Base-by-base conservation (phyloP, 148 eudicot species). In the Polygonum aviculare region DNA sequence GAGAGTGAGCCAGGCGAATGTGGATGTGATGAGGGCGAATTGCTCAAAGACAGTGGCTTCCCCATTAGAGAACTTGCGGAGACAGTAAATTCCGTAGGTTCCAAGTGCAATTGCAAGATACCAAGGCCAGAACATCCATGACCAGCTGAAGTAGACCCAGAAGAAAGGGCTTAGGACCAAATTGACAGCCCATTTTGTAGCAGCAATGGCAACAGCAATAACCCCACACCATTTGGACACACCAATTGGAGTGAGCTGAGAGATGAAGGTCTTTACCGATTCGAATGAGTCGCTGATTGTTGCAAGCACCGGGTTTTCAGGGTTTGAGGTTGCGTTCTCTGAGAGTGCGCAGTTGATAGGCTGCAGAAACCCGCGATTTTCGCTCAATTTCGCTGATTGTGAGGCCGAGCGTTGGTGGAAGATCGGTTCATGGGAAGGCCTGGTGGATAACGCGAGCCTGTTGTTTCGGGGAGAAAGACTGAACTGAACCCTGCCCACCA, bases 121-220 rank as follows among this genome's bases (percentile, higher is more conserved):
- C 98, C 98, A 94, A 6, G 98, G 98, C 98, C 98, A 94, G 77
- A 90, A 91, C 63, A 94, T n/a, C 98, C 98, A 94, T 31, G 90
- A 79, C 91, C 90, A 90, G 78, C 98, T 94, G 76, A 90, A 90
- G 59, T 94, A 94, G 91, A 86, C 88, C 98, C 98, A 94, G 45
- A 90, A 80, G 74, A 91, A 94, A 0, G 98, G 98, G 69, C 79
- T 94, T 10, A 90, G 76, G 26, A 85, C 62, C 52, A 80, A 19
- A 84, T 80, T 83, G 47, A 81, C 76, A 12, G 60, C 41, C 93
- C 90, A 84, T 84, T 90, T 94, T 47, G 65, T 48, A 31, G 77
- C 86, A 9, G 84, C 88, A 78, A 87, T 49, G 39, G 81, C 85
- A 49, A 88, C 4, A 26, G 86, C 83, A 8, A 86, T 73, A 5